A percentile compares a stretch with the other conserved stretches of the same genome.
These are phyloP conservation scores for Tolypocladium inflatum DNA, from an alignment of 2,329 filamentous ascomycete genomes.

Conservation along the genomic window DNA sequence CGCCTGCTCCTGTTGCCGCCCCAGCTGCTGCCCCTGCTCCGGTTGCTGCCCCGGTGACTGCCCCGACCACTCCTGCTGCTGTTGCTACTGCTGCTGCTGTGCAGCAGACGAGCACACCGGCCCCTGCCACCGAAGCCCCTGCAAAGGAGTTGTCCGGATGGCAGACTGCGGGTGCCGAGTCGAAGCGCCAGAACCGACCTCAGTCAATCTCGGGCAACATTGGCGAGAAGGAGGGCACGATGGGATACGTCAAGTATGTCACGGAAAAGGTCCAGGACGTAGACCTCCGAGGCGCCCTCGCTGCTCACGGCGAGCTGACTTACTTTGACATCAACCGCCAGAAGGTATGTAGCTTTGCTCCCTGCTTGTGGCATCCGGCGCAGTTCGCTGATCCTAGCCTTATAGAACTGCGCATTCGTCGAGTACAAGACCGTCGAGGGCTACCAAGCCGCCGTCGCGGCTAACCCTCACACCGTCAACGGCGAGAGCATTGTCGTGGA, in stretches of 20 bases:
- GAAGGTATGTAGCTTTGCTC: conserved; percentile 52
- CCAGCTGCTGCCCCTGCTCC: conserved; percentile 29
- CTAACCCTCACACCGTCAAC: conserved; percentile 79
- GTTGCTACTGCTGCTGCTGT: conserved; percentile 14
- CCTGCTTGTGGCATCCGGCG: neutral
- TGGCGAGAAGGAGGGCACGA: conserved; percentile 64
- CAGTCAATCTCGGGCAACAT: conserved; percentile 51
- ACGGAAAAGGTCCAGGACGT: conserved; percentile 75
- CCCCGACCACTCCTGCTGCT: conserved; percentile 13
- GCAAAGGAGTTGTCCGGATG: conserved; percentile 52
- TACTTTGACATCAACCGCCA: conserved; percentile 71
- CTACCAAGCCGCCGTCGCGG: conserved; percentile 72
- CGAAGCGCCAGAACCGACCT: conserved; percentile 72
- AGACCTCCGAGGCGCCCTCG: conserved; percentile 60
- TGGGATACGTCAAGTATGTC: conserved; percentile 94
- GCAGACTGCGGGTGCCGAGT: conserved; percentile 80
- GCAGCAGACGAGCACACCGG: conserved; percentile 22
- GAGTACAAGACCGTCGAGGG: conserved; percentile 77
- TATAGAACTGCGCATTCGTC: conserved; percentile 90
- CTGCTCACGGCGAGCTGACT: conserved; percentile 60
- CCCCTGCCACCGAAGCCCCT: conserved; percentile 28
- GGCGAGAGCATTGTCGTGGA: conserved; percentile 80
- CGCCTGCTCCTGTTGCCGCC: conserved; percentile 35
- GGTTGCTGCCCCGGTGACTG: conserved; percentile 27
- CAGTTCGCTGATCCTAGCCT: conserved; percentile 8